phyloP scores from a whole-genome alignment of 2,329 filamentous ascomycete species.

The Xylariaceae sp. region DNA sequence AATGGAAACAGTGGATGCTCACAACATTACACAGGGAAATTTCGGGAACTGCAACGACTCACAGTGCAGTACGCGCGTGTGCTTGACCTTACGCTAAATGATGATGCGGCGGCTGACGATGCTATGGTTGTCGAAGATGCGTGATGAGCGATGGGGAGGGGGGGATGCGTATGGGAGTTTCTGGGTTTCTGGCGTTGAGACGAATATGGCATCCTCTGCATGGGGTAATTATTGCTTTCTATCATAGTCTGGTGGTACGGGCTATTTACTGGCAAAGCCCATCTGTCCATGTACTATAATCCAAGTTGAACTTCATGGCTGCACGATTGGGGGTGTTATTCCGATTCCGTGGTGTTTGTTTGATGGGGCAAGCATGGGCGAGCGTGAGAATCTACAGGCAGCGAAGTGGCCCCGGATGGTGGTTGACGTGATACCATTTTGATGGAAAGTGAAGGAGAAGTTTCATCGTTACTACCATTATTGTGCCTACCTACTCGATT shows the following conservation, averaged over 20 bases:
- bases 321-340: constrained; percentile 7
- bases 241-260: too few relatives aligned
- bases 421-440: constrained; percentile 1
- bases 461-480: background rate
- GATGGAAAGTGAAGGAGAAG: background rate
- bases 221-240: background rate
- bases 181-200: constrained; percentile 14
- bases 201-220: background rate
- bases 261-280: background rate
- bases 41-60: constrained; percentile 85
- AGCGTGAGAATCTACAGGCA: background rate
- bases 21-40: constrained; percentile 63
- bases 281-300: constrained; percentile 20
- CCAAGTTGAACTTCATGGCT: constrained; percentile 7
- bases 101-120: constrained; percentile 38
- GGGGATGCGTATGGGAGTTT: background rate
- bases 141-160: constrained; percentile 9
- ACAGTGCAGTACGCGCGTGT: constrained; percentile 91
- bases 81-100: constrained; percentile 57
- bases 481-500: background rate
- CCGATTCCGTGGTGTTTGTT: constrained; percentile 1
- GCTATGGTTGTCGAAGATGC: constrained; percentile 32
- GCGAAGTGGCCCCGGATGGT: background rate
- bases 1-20: constrained; percentile 25
- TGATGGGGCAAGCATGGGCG: background rate